A percentile compares a stretch with the other conserved stretches of the same genome.
These are phyloP conservation scores for Tulasnella sp. DNA, from an alignment of 768 basidiomycete genomes.

Conservation along the genomic window DNA sequence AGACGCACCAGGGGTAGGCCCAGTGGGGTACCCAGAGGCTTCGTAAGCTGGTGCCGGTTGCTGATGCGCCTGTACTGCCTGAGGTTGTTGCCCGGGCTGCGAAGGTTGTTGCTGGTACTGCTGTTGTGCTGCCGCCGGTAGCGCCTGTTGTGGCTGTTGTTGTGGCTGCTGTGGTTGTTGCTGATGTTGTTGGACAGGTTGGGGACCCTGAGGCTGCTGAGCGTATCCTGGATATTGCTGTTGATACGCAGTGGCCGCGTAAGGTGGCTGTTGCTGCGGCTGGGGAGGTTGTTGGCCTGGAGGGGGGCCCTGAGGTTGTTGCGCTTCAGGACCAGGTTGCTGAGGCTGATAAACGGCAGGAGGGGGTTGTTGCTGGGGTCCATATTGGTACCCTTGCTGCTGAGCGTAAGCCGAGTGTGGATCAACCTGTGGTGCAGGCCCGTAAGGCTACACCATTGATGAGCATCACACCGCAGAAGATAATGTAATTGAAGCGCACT, in stretches of 20 bases:
- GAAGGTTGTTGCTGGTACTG: conserved; percentile 15
- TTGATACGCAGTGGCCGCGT: conserved; percentile 23
- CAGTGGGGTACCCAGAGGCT: conserved; percentile 25
- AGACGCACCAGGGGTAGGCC: conserved; percentile 14
- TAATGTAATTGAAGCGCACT: background rate
- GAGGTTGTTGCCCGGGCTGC: conserved; percentile 8
- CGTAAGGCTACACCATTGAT: conserved; percentile 16
- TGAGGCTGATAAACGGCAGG: conserved; percentile 16
- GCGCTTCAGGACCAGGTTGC: conserved; percentile 18
- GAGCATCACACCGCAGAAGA: background rate
- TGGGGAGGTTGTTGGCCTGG: conserved; percentile 26
- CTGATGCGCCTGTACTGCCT: too few species aligned
- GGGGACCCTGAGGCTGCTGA: conserved; percentile 20
- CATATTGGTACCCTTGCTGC: conserved; percentile 18
- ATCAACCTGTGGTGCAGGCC: conserved; percentile 15
- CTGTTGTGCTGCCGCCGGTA: conserved; percentile 24
- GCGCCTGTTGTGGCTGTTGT: conserved; percentile 30
- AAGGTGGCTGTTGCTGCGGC: conserved; percentile 20
- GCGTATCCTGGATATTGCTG: conserved; percentile 26
- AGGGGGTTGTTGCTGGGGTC: conserved; percentile 14
- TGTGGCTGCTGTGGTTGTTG: conserved; percentile 22
- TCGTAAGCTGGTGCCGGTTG: conserved; percentile 22
- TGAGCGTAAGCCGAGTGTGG: conserved; percentile 23
- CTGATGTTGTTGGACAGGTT: conserved; percentile 18
- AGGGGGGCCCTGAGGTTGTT: conserved; percentile 19